Conservation (phyloP, 192 early-diverging fungal species). For the Phlyctochytrium bullatum region DNA sequence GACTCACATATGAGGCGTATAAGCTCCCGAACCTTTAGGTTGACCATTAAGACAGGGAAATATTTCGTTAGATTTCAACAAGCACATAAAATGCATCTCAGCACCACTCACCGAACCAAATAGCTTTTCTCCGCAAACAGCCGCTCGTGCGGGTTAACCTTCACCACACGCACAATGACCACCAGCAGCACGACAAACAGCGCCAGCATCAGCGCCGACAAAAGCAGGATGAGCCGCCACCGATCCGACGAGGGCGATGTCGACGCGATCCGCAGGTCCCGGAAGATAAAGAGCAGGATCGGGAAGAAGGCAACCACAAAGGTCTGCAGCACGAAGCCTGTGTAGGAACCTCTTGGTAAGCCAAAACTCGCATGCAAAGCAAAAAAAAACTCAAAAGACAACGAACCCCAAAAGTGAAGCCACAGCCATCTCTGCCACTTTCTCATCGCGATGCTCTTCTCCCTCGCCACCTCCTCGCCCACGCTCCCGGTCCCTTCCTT, state of each 20-base stretch:
- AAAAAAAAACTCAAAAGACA: no score
- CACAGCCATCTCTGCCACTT: background rate
- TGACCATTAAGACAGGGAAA: no score
- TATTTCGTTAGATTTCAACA: background rate
- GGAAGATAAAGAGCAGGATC: background rate
- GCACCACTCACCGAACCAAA: background rate
- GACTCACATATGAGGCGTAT: background rate
- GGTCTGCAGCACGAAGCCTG: background rate
- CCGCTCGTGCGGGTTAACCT: background rate
- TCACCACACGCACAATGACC: background rate
- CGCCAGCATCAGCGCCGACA: background rate
- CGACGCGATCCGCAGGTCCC: no score
- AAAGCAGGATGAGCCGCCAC: background rate
- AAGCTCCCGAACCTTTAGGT: background rate
- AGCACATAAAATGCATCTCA: background rate
- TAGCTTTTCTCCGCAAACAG: background rate
- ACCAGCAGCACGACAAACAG: background rate
- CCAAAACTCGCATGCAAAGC: no score
- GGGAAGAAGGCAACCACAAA: background rate
- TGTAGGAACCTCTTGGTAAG: background rate
- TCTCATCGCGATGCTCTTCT: no score
- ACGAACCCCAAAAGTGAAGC: background rate
- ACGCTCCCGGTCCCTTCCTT: no score
- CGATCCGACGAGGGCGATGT: no score
- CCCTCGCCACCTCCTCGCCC: no score